Base-by-base conservation (phyloP, 2,329 filamentous ascomycete genomes). In the Pseudogymnoascus verrucosus region DNA sequence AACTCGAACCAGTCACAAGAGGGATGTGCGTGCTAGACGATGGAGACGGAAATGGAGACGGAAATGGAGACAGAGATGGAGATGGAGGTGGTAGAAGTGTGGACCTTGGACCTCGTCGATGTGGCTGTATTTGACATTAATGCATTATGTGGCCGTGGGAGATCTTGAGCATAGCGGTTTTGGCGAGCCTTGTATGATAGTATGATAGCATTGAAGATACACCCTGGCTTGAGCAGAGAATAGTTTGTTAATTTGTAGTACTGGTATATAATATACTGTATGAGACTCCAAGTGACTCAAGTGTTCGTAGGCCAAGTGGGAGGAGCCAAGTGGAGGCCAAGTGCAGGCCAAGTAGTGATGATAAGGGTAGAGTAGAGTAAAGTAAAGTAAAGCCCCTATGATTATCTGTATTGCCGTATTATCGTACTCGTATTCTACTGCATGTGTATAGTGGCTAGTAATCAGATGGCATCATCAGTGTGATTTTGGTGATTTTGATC, bases 1-100 rank as follows among this genome's bases (percentile, higher is more conserved):
- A 84, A 84, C 63, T 82, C 84, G 69, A 84, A 86, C 65, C 78
- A 85, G 67, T 83, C 82, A 73, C 90, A 93, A 76, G 89, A 92
- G 66, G 86, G 88, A 64, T 93, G 89, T 75, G 79, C 85, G 60
- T 90, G 87, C 78, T 90, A 75, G 74, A 69, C 16, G 34, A 42
- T 21, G 16, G 42, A 21, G 14, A 14, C 2, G 6, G 11, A 12
- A 3, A n/a, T 19, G 5, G 10, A 19, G 19, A 19, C 19, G 2
- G 19, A 19, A 2, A n/a, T n/a, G n/a, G n/a, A n/a, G 54, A 37
- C 12, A 21, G 28, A 12, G n/a, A 28, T 37, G 34, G 59, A 39
- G 59, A n/a, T 5, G 14, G 14, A 11, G 34, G 10, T 6, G 31
- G 19, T 8, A 59, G 47, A 26, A 51, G 19, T 2, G 40, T 19